Percentiles rank a stretch among this genome's conserved stretches.
Conservation (phyloP, 352 stramenopile species). For the Ophiocytium majus region DNA sequence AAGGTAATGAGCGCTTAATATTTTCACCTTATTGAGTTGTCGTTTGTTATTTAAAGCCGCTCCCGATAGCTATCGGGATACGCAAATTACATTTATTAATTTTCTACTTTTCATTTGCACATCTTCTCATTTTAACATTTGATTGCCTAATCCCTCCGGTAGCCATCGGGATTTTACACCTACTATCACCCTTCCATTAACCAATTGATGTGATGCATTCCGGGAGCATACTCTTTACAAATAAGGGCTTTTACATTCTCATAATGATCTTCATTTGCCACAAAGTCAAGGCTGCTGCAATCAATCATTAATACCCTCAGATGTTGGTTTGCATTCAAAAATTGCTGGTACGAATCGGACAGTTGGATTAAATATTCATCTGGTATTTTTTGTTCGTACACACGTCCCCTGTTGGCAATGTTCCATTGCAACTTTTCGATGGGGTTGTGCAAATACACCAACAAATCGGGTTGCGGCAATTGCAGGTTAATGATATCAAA, state of each 20-base stretch:
- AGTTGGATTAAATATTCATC: constrained; percentile 22
- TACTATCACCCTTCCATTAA: constrained; percentile 21
- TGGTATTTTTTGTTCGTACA: constrained; percentile 22
- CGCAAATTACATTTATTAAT: constrained; percentile 23
- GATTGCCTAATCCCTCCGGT: constrained; percentile 18
- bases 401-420: constrained; percentile 17
- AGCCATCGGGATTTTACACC: constrained; percentile 19
- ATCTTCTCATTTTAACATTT: constrained; percentile 23
- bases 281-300: constrained; percentile 19
- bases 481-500: constrained; percentile 22
- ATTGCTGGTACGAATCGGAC: constrained; percentile 19
- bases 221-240: constrained; percentile 19
- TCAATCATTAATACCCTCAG: constrained; percentile 21
- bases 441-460: constrained; percentile 19
- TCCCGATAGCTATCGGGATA: constrained; percentile 18
- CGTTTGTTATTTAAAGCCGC: too few species aligned
- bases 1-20: too few species aligned
- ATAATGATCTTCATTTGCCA: constrained; percentile 22
- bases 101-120: constrained; percentile 22
- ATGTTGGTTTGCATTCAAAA: constrained; percentile 22
- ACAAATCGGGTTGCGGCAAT: constrained; percentile 19
- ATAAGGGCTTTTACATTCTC: constrained; percentile 21
- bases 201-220: constrained; percentile 20
- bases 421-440: constrained; percentile 21
- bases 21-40: too few species aligned